Percentiles rank a stretch among this genome's conserved stretches.
Evolutionary conservation across 345 rosid genomes (phyloP).

Genomic region (Linum lewisii): DNA sequence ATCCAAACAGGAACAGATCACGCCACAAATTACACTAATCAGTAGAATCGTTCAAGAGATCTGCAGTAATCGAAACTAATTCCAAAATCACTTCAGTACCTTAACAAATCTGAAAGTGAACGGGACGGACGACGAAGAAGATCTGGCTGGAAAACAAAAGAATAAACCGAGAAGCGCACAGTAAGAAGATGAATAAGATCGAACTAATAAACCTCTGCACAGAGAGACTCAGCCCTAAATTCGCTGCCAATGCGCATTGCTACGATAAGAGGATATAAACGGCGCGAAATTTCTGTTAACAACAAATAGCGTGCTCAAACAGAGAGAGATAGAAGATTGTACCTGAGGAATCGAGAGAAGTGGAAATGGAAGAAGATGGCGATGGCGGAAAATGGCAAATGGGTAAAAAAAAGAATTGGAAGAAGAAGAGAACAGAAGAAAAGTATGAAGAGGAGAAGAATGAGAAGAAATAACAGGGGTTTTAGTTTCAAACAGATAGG

Average conservation of each 20-base stretch:
- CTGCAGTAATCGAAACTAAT: not conserved
- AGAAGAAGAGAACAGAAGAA: no score
- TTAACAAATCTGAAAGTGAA: not conserved
- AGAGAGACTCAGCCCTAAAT: not conserved
- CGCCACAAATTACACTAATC: not conserved
- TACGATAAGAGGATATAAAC: not conserved
- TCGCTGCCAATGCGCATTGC: not conserved
- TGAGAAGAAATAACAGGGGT: no score
- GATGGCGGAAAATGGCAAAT: no score
- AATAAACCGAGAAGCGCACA: not conserved
- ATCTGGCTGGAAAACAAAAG: not conserved
- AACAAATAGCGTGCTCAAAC: not conserved
- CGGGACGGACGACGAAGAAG: not conserved
- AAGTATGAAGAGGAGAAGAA: no score
- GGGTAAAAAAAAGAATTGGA: no score
- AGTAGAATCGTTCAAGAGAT: not conserved
- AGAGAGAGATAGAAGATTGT: not conserved
- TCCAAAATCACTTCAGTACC: not conserved
- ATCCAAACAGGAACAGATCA: not conserved
- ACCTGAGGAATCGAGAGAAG: not conserved
- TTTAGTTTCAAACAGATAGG: no score
- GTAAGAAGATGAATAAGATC: not conserved
- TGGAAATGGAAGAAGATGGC: not conserved
- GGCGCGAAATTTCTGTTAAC: not conserved
- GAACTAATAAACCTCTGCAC: not conserved